phyloP scores from a whole-genome alignment of 2,329 filamentous ascomycete genomes.

The Claviceps sp. region DNA sequence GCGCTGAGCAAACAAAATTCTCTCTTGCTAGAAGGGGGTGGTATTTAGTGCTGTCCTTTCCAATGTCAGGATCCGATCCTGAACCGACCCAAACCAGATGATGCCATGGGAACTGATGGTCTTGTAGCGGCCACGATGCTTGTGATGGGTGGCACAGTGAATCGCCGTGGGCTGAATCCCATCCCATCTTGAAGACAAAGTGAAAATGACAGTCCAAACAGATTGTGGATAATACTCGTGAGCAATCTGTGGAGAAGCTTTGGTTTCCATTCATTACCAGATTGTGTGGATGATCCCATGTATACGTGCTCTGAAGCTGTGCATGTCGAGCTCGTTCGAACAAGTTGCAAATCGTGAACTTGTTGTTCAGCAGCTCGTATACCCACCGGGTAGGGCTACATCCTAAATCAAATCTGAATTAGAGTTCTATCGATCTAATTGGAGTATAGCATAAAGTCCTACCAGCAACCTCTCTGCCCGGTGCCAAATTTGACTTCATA shows the following conservation, averaged over 20 bases:
- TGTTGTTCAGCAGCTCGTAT: slow-evolving; percentile 25
- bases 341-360: slow-evolving; percentile 22
- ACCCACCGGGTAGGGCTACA: slow-evolving; percentile 28
- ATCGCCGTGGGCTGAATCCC: slow-evolving; percentile 16
- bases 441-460: slow-evolving; percentile 5
- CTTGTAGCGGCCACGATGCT: slow-evolving; percentile 20
- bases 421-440: background rate
- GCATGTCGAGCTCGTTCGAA: slow-evolving; percentile 20
- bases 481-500: slow-evolving; percentile 18
- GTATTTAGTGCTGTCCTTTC: slow-evolving; percentile 19
- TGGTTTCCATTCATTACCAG: slow-evolving; percentile 28
- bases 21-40: slow-evolving; percentile 25
- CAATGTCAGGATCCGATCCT: slow-evolving; percentile 13
- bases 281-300: slow-evolving; percentile 23
- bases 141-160: slow-evolving; percentile 19
- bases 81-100: slow-evolving; percentile 24
- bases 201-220: slow-evolving; percentile 29
- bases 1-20: slow-evolving; percentile 28
- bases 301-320: slow-evolving; percentile 16
- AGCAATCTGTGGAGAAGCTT: slow-evolving; percentile 15
- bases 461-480: slow-evolving; percentile 15
- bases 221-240: slow-evolving; percentile 21
- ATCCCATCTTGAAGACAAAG: slow-evolving; percentile 25
- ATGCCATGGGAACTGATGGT: slow-evolving; percentile 25
- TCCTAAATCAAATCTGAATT: slow-evolving; percentile 11